Evolutionary conservation across 2,329 filamentous ascomycete genomes (phyloP).

Genomic region (Colletotrichum aenigma): DNA sequence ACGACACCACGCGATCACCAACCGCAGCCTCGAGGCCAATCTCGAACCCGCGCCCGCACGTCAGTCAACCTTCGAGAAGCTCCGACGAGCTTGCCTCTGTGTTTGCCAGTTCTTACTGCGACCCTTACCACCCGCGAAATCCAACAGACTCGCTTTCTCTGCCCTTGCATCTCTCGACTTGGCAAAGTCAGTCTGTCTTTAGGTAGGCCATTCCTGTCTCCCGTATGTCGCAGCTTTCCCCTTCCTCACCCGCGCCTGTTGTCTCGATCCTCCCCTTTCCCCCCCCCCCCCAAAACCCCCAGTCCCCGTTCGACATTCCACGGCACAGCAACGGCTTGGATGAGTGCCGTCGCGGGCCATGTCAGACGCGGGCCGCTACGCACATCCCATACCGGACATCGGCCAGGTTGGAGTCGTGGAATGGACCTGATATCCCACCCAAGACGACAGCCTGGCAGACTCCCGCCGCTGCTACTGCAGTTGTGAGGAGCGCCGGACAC

Average conservation of each 20-base stretch:
- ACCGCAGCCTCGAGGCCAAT: neutral
- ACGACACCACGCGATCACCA: neutral
- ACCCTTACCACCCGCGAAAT: neutral
- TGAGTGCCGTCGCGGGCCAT: neutral
- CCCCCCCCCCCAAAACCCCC: too few relatives aligned
- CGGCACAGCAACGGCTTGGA: neutral
- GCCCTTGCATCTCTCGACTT: constrained; percentile 12
- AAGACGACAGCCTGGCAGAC: neutral
- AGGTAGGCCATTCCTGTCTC: neutral
- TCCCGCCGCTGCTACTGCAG: neutral
- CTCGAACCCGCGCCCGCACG: neutral
- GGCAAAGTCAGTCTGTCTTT: neutral
- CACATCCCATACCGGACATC: neutral
- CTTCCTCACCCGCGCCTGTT: neutral
- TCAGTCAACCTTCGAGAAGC: neutral
- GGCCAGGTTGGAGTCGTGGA: neutral
- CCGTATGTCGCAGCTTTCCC: neutral
- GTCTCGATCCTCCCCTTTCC: neutral
- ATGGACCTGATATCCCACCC: neutral
- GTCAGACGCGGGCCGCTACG: neutral
- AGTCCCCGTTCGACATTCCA: neutral
- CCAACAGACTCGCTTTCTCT: neutral
- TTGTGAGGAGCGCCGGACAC: neutral
- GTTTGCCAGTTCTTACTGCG: neutral
- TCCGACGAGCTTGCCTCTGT: neutral